These are phyloP conservation scores for Excoecaria agallocha DNA, from an alignment of 345 rosid genomes.

Conservation along the genomic window DNA sequence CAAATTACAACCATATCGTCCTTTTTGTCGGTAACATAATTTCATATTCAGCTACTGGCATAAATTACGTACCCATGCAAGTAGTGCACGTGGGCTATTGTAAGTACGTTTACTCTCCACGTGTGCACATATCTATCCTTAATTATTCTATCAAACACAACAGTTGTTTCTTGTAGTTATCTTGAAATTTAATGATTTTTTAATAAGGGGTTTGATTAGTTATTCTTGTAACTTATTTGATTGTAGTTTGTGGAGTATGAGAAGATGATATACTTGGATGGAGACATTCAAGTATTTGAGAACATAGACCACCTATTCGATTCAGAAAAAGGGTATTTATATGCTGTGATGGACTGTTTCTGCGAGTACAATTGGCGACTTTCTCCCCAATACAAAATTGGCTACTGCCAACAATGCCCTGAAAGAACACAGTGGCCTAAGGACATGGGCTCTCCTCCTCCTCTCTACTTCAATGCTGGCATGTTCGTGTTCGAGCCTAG, in stretches of 20 bases:
- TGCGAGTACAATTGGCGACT: slow-evolving; percentile 73
- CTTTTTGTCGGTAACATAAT: too few species aligned
- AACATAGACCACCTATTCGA: slow-evolving; percentile 75
- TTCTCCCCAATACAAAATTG: slow-evolving; percentile 55
- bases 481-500: slow-evolving; percentile 76
- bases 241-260: slow-evolving; percentile 57
- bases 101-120: background rate
- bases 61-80: slow-evolving; percentile 4
- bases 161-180: too few species aligned
- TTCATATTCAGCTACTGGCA: background rate
- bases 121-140: slow-evolving; percentile 3
- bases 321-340: slow-evolving; percentile 51
- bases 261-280: slow-evolving; percentile 85
- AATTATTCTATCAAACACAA: background rate
- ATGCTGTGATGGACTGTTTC: slow-evolving; percentile 81
- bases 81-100: background rate
- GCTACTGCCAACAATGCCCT: slow-evolving; percentile 82
- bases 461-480: slow-evolving; percentile 78
- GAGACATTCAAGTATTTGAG: slow-evolving; percentile 76
- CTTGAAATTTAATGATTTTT: too few species aligned
- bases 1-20: too few species aligned
- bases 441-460: slow-evolving; percentile 59
- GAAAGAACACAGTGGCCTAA: slow-evolving; percentile 59
- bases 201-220: too few species aligned
- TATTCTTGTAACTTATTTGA: too few species aligned